A percentile compares a stretch with the other conserved stretches of the same genome.
phyloP scores from a whole-genome alignment of 2,329 filamentous ascomycete species.

The Pyricularia sp. region DNA sequence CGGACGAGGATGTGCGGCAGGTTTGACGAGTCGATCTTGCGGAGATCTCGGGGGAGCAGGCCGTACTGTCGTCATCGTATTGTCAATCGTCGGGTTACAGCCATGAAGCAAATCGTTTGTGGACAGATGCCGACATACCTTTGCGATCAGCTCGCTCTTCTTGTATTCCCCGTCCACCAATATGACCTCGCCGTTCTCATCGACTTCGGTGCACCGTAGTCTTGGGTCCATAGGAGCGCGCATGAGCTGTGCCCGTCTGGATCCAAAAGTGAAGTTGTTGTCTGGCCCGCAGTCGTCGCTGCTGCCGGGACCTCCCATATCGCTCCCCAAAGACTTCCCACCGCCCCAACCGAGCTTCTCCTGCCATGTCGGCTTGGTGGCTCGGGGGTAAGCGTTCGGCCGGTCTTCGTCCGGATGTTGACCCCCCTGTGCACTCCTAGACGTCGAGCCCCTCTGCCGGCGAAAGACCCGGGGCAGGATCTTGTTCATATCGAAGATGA shows the following conservation, averaged over 20 bases:
- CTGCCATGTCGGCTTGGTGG: constrained; percentile 29
- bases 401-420: background rate
- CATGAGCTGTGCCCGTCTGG: constrained; percentile 59
- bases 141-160: constrained; percentile 94
- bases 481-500: background rate
- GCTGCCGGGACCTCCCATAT: constrained; percentile 23
- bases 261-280: constrained; percentile 55
- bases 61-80: constrained; percentile 52
- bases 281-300: constrained; percentile 15
- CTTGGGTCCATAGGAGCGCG: constrained; percentile 79
- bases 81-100: background rate
- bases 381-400: constrained; percentile 8
- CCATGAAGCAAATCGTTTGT: background rate
- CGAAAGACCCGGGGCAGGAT: background rate
- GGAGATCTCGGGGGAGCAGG: constrained; percentile 83
- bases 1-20: constrained; percentile 92
- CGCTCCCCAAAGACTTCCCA: constrained; percentile 31
- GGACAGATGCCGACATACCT: constrained; percentile 44
- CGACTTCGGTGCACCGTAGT: constrained; percentile 88
- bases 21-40: constrained; percentile 95
- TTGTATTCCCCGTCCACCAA: constrained; percentile 93
- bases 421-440: background rate
- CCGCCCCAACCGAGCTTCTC: constrained; percentile 36
- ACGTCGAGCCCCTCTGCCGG: constrained; percentile 4
- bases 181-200: constrained; percentile 85